These are phyloP conservation scores for Verticillium zaregamsianum DNA, from an alignment of 2,329 filamentous ascomycete species.

Conservation along the genomic window DNA sequence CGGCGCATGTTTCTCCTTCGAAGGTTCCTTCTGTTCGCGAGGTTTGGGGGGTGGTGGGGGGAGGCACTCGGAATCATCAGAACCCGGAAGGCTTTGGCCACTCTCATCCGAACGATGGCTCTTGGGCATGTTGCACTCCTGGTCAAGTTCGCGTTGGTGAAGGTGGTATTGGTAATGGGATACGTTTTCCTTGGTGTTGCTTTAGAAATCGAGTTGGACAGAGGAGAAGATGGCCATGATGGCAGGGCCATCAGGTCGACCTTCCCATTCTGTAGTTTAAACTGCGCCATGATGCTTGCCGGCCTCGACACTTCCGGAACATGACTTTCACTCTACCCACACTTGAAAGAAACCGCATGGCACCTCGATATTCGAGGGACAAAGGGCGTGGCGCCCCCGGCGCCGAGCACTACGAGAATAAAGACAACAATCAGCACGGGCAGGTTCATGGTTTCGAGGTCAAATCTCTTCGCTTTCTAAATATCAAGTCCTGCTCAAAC, in stretches of 20 bases:
- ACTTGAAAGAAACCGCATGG: background rate
- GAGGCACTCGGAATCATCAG: background rate
- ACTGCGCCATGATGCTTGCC: background rate
- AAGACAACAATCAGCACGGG: conserved; percentile 10
- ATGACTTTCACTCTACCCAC: background rate
- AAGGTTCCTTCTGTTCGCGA: background rate
- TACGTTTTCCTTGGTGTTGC: too few species aligned
- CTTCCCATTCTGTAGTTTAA: background rate
- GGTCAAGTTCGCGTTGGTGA: too few species aligned
- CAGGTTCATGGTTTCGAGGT: background rate
- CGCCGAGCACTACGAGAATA: conserved; percentile 3
- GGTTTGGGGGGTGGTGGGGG: background rate
- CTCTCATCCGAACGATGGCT: too few species aligned
- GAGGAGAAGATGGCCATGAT: too few species aligned
- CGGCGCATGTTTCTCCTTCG: background rate
- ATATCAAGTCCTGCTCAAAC: too few species aligned
- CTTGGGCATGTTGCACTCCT: too few species aligned
- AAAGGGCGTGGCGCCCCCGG: background rate
- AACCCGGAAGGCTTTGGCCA: too few species aligned
- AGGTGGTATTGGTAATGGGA: too few species aligned
- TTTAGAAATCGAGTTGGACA: too few species aligned
- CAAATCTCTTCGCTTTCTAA: background rate
- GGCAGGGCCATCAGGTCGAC: too few species aligned
- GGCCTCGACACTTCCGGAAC: background rate
- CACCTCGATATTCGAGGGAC: background rate